Evolutionary conservation across 2,329 filamentous ascomycete species (phyloP), one percentile per base, ranked within the genome.

Genomic region (Rutstroemia sydowiana): DNA sequence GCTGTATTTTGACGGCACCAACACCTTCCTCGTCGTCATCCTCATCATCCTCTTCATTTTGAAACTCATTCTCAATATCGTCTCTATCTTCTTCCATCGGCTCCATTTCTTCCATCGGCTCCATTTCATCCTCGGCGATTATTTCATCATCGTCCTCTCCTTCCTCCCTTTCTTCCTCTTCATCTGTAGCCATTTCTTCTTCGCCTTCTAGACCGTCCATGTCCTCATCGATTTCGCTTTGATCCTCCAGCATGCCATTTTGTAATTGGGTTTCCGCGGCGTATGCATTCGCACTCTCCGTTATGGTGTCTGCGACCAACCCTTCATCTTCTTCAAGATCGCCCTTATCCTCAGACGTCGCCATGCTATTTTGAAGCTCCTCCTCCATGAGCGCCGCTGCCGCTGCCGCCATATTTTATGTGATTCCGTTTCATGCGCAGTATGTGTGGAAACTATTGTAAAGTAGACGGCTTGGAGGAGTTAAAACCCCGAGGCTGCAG

Each of bases 41-140:
- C 52, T 74, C 74, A 2, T 68, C 68, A 48, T 71, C 69, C 8
- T 63, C 66, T 43, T 71, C 69, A 42, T 68, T 68, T 52, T 68
- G 68, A n/a, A 69, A 67, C 13, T 65, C 65, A 4, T 73, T 75
- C 7, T 73, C 63, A 28, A 61, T 52, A 34, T 64, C 57, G 37
- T 63, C 67, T 39, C 70, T 69, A 43, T 62, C 70, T 48, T 69
- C 74, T 42, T 70, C 68, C 23, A 60, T 63, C 48, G 71, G 66
- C 39, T 68, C 63, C 36, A 21, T n/a, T 43, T 69, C 74, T 42
- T 70, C 68, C 26, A 60, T 63, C 47, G 71, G 66, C 40, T 68
- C 63, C 40, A 30, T 16, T 18, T 13, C 34, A 37, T 37, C 64
- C 16, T 51, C 48, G 20, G 57, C 53, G 37, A 57, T 55, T 42